These are phyloP conservation scores for Hygrophorus russula DNA, from an alignment of 768 basidiomycete genomes.

Conservation along the genomic window DNA sequence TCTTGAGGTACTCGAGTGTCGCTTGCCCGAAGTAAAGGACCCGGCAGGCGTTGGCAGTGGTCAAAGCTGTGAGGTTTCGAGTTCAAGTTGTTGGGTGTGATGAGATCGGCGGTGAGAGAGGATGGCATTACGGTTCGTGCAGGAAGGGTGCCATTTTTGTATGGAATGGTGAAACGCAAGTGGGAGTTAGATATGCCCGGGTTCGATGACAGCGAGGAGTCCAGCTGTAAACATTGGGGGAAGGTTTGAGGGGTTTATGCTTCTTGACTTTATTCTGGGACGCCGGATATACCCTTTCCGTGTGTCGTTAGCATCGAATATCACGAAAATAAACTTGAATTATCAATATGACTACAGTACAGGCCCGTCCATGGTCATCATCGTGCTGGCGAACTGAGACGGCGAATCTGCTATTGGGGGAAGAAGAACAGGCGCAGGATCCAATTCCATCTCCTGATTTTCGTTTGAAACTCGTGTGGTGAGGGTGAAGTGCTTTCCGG, in stretches of 20 bases:
- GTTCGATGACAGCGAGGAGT: neutral
- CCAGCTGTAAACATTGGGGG: neutral
- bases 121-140: slow-evolving; percentile 54
- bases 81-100: slow-evolving; percentile 51
- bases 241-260: neutral
- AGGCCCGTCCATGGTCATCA: slow-evolving; percentile 21
- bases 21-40: slow-evolving; percentile 55
- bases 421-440: neutral
- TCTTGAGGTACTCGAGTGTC: slow-evolving; percentile 64
- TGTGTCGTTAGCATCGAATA: slow-evolving; percentile 11
- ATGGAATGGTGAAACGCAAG: slow-evolving; percentile 46
- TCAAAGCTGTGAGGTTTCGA: slow-evolving; percentile 73
- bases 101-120: slow-evolving; percentile 29
- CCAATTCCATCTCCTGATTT: slow-evolving; percentile 6
- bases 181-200: slow-evolving; percentile 51
- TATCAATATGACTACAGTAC: neutral
- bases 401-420: slow-evolving; percentile 10
- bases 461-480: neutral
- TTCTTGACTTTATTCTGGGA: neutral
- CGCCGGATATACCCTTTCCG: slow-evolving; percentile 7
- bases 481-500: slow-evolving; percentile 43
- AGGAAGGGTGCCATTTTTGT: slow-evolving; percentile 84
- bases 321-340: slow-evolving; percentile 8
- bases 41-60: slow-evolving; percentile 34
- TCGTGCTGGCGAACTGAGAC: slow-evolving; percentile 20